A percentile compares a stretch with the other conserved stretches of the same genome.
phyloP scores from a whole-genome alignment of 2,329 filamentous ascomycete genomes.

The Shiraia sp. region DNA sequence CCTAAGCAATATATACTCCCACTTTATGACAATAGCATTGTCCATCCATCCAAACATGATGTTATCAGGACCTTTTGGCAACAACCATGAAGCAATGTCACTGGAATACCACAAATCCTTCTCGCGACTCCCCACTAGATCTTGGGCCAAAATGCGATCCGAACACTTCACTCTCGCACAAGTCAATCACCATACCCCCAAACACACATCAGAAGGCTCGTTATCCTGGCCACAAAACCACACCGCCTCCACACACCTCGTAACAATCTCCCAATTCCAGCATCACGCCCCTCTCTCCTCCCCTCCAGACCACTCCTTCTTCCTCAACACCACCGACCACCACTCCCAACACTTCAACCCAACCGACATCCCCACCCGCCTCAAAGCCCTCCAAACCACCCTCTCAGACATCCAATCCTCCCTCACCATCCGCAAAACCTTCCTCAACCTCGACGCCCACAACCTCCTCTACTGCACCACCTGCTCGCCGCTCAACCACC shows the following conservation, averaged over 20 bases:
- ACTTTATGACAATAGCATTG: too few relatives aligned
- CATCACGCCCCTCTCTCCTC: too few relatives aligned
- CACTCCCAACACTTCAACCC: not conserved
- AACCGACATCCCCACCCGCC: not conserved
- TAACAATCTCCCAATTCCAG: not conserved
- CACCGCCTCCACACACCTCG: not conserved
- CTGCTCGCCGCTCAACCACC: not conserved
- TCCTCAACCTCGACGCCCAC: not conserved
- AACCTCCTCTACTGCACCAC: conserved; percentile 1
- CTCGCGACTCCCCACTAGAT: too few relatives aligned
- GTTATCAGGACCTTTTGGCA: too few relatives aligned
- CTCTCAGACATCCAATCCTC: not conserved
- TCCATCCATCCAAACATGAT: too few relatives aligned
- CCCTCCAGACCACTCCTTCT: not conserved
- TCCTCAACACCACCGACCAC: not conserved
- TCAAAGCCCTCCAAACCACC: not conserved
- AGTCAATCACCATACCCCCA: too few relatives aligned
- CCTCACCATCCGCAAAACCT: not conserved
- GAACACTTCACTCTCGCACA: too few relatives aligned
- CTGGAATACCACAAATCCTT: too few relatives aligned
- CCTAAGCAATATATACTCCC: too few relatives aligned
- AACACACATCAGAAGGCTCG: too few relatives aligned
- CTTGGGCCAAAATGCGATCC: too few relatives aligned
- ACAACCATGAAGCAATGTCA: too few relatives aligned
- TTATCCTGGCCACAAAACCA: not conserved